Percentiles rank a stretch among this genome's conserved stretches.
Evolutionary conservation across 106 monocot genomes (phyloP).

Genomic region (Dendrobium chrysotoxum): DNA sequence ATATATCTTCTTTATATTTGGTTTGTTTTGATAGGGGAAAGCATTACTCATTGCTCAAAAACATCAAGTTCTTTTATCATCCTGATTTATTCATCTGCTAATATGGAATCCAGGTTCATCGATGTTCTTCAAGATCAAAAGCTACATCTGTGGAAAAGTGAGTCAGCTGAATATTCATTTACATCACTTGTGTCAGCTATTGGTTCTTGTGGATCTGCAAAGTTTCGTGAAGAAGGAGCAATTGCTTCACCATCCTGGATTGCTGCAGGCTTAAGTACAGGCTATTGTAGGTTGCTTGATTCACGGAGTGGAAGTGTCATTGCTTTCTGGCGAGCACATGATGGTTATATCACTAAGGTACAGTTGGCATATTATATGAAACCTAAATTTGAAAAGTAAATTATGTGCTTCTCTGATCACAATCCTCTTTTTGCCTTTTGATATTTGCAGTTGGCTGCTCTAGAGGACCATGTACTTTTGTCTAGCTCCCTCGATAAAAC

Average conservation of each 20-base stretch:
- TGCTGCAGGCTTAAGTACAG: slow-evolving; percentile 75
- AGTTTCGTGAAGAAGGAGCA: slow-evolving; percentile 23
- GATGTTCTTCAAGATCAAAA: slow-evolving; percentile 69
- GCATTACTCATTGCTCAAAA: not conserved
- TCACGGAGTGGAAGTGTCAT: slow-evolving; percentile 66
- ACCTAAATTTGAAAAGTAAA: not conserved
- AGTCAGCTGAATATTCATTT: slow-evolving; percentile 54
- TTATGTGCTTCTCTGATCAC: not conserved
- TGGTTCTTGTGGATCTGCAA: slow-evolving; percentile 72
- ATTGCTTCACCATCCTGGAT: slow-evolving; percentile 42
- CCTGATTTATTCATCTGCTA: not conserved
- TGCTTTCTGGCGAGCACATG: slow-evolving; percentile 85
- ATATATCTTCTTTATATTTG: not conserved
- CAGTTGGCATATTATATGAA: not conserved
- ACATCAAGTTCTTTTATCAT: not conserved
- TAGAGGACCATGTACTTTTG: slow-evolving; percentile 80
- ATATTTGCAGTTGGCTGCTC: slow-evolving; percentile 57
- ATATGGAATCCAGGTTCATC: slow-evolving; percentile 54
- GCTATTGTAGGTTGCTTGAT: slow-evolving; percentile 87
- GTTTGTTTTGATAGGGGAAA: not conserved
- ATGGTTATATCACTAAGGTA: slow-evolving; percentile 91
- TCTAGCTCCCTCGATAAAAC: slow-evolving; percentile 96
- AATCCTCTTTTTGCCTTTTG: slow-evolving; percentile 4
- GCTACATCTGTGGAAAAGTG: slow-evolving; percentile 83
- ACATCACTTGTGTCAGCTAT: slow-evolving; percentile 83